Base-by-base conservation (phyloP, 106 monocot genomes). In the Apostasia shenzhenica region DNA sequence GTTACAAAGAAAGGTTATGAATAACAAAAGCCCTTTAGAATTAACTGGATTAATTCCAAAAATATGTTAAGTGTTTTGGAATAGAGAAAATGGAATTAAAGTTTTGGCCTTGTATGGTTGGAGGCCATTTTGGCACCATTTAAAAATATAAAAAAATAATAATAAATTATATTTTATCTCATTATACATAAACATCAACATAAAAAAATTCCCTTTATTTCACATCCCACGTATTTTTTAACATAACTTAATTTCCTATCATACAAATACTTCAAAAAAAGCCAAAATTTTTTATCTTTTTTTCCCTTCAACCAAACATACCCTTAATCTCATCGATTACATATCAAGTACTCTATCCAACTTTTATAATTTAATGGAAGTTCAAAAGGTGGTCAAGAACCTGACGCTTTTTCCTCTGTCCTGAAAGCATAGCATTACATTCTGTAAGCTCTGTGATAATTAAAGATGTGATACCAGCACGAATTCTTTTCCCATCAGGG, bases 401-500 rank as follows among this genome's bases (percentile, higher is more conserved):
- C 92, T 97, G 88, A 6, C 97, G 82, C 61, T 84, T 89, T 77
- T 97, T 97, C 66, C 97, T 81, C 67, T 97, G 92, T 51, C 78
- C 88, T 12, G 97, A 97, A 41, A 97, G 87, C 70, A 76, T 10
- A 45, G 81, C 68, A 73, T 97, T 97, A 69, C 88, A 97, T 44
- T 92, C 84, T 74, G 89, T 81, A 63, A 97, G 84, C 71, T 97
- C 97, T 56, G 77, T 78, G 63, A 97, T 84, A 43, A 86, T 89
- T 47, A 47, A 74, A 73, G 81, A 70, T 55, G 81, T 89, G 62
- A 97, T 92, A 68, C 97, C 97, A 77, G 91, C 87, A 70, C 81
- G 89, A 76, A 87, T 83, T 76, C 61, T 97, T 86, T 97, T 97
- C 51, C 89, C 97, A 81, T 92, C 89, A 68, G 92, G 97, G 8